A percentile compares a stretch with the other conserved stretches of the same genome.
Conservation (phyloP, 805 yeast genomes). For the Ogataea thermomethanolica region DNA sequence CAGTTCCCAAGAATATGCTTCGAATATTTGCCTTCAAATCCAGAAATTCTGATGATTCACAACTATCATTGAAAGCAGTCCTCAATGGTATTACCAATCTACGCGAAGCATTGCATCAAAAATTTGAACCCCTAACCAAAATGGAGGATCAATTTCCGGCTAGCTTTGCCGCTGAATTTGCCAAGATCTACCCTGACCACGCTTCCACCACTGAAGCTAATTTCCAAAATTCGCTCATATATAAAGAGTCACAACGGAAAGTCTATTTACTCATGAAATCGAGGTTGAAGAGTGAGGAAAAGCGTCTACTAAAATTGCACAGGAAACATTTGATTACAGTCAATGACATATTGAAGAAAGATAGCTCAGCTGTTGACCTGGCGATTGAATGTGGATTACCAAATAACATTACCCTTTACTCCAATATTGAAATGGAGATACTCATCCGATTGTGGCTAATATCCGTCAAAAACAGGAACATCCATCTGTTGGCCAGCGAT, state of each 20-base stretch:
- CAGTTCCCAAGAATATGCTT: conserved; percentile 45
- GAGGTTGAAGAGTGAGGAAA: conserved; percentile 41
- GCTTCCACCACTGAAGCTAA: conserved; percentile 1
- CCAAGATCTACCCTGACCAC: too few species aligned
- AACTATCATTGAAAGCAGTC: conserved; percentile 46
- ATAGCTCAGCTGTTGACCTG: conserved; percentile 4
- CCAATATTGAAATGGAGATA: conserved; percentile 19
- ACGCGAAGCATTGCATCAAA: conserved; percentile 45
- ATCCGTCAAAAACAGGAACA: conserved; percentile 11
- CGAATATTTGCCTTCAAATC: conserved; percentile 52
- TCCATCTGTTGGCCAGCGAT: not conserved
- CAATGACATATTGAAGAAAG: conserved; percentile 25
- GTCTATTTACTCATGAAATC: conserved; percentile 38
- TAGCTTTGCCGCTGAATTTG: too few species aligned
- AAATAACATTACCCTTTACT: conserved; percentile 5
- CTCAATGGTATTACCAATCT: conserved; percentile 62
- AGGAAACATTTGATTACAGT: conserved; percentile 24
- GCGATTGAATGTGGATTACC: conserved; percentile 10
- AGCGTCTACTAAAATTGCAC: conserved; percentile 34
- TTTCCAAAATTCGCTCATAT: conserved; percentile 31
- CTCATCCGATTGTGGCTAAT: conserved; percentile 26
- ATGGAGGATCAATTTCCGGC: conserved; percentile 14
- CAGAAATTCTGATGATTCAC: conserved; percentile 44
- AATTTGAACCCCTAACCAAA: conserved; percentile 33
- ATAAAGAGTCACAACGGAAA: conserved; percentile 39